These are phyloP conservation scores for Parastagonospora nodorum DNA, from an alignment of 2,329 filamentous ascomycete species.

Conservation along the genomic window DNA sequence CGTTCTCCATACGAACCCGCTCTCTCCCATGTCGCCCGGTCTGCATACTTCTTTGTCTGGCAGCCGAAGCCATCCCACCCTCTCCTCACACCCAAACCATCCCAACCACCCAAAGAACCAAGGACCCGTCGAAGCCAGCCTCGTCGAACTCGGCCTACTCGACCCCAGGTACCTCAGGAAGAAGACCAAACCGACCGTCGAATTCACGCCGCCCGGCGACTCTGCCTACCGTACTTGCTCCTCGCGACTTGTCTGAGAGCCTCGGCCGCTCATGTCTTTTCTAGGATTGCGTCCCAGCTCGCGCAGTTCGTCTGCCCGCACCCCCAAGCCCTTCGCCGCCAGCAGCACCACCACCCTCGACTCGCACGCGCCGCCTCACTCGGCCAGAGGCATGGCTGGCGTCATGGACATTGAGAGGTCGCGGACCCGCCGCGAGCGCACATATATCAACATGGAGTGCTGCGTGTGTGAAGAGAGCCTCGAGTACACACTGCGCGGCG, in stretches of 20 bases:
- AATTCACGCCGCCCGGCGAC: conserved; percentile 38
- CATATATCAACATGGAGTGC: conserved; percentile 93
- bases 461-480: conserved; percentile 95
- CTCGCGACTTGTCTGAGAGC: conserved; percentile 41
- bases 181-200: conserved; percentile 40
- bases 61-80: conserved; percentile 25
- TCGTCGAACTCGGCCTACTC: conserved; percentile 41
- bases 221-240: conserved; percentile 39
- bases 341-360: conserved; percentile 33
- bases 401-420: conserved; percentile 77
- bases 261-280: conserved; percentile 49
- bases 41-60: conserved; percentile 40
- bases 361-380: conserved; percentile 37
- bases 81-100: conserved; percentile 16
- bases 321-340: conserved; percentile 27
- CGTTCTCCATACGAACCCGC: conserved; percentile 26
- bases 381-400: conserved; percentile 60
- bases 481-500: conserved; percentile 91
- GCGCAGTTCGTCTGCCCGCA: conserved; percentile 34
- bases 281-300: conserved; percentile 46
- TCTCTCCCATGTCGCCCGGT: conserved; percentile 44
- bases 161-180: conserved; percentile 26
- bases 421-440: conserved; percentile 83
- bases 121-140: conserved; percentile 38
- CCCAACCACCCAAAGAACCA: conserved; percentile 9